Percentiles rank a stretch among this genome's conserved stretches.
These are phyloP conservation scores for Pythium volutum DNA, from an alignment of 352 stramenopile species.

Conservation along the genomic window DNA sequence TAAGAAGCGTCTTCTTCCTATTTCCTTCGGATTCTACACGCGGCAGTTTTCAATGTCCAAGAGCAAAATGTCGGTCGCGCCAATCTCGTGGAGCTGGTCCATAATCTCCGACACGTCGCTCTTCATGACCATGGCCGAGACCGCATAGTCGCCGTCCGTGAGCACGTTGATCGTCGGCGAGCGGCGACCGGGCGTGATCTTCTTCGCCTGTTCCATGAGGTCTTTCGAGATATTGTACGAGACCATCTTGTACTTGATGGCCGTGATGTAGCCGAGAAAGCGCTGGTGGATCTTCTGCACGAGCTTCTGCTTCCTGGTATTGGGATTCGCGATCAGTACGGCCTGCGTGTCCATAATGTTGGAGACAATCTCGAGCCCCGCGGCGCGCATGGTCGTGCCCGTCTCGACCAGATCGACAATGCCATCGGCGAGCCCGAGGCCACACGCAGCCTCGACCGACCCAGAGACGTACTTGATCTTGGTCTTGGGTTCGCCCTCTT, in stretches of 20 bases:
- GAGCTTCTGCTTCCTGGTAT: conserved; percentile 64
- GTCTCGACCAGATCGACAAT: conserved; percentile 99
- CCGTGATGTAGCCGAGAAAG: conserved; percentile 96
- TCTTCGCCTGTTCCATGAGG: conserved; percentile 81
- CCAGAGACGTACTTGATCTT: conserved; percentile 97
- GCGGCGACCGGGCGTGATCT: conserved; percentile 93
- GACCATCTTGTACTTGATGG: conserved; percentile 97
- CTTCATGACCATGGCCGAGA: conserved; percentile 93
- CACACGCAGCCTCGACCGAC: conserved; percentile 97
- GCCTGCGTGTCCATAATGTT: conserved; percentile 92
- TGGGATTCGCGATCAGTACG: conserved; percentile 90
- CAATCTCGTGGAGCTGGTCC: conserved; percentile 94
- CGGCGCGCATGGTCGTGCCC: conserved; percentile 97
- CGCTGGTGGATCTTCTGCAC: conserved; percentile 88
- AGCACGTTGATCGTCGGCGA: conserved; percentile 93
- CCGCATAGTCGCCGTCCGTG: conserved; percentile 78
- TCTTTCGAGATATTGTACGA: conserved; percentile 96
- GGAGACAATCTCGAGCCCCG: conserved; percentile 93
- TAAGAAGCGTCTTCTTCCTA: background rate
- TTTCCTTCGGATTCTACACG: conserved; percentile 32
- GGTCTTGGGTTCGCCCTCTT: conserved; percentile 42
- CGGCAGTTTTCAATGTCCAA: conserved; percentile 95
- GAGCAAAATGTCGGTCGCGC: conserved; percentile 96
- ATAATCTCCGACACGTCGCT: conserved; percentile 92
- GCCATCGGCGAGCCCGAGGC: conserved; percentile 96